A percentile compares a stretch with the other conserved stretches of the same genome.
These are phyloP conservation scores for Mycena alexandri DNA, from an alignment of 768 basidiomycete genomes.

Conservation along the genomic window DNA sequence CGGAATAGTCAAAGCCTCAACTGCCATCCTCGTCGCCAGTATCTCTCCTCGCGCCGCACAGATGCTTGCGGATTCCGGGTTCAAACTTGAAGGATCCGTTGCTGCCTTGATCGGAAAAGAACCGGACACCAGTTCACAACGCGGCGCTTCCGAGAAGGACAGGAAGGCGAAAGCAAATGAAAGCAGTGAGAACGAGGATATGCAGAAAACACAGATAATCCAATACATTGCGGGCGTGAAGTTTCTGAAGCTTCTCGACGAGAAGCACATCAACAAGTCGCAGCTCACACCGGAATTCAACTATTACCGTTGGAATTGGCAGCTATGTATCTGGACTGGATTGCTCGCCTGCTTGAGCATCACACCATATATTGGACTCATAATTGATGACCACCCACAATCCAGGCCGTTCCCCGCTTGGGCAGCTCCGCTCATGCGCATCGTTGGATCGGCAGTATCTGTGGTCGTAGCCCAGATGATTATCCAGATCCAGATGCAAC, in stretches of 20 bases:
- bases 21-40: constrained; percentile 7
- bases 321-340: neutral
- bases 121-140: no score
- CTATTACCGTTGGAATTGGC: neutral
- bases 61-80: constrained; percentile 19
- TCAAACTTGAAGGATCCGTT: constrained; percentile 11
- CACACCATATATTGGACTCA: constrained; percentile 8
- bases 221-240: constrained; percentile 1
- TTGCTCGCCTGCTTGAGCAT: neutral
- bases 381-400: neutral
- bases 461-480: constrained; percentile 15
- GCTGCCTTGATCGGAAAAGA: constrained; percentile 9
- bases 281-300: neutral
- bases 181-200: no score
- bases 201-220: neutral
- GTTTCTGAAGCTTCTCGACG: constrained; percentile 1
- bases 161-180: no score
- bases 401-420: neutral
- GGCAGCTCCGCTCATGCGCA: constrained; percentile 9
- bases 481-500: constrained; percentile 14
- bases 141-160: no score
- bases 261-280: constrained; percentile 11
- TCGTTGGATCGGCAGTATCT: constrained; percentile 11
- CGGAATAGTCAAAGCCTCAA: constrained; percentile 38
- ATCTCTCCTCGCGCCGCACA: constrained; percentile 17